These are phyloP conservation scores for Metschnikowia lachancei DNA, from an alignment of 805 yeast species.

Conservation along the genomic window DNA sequence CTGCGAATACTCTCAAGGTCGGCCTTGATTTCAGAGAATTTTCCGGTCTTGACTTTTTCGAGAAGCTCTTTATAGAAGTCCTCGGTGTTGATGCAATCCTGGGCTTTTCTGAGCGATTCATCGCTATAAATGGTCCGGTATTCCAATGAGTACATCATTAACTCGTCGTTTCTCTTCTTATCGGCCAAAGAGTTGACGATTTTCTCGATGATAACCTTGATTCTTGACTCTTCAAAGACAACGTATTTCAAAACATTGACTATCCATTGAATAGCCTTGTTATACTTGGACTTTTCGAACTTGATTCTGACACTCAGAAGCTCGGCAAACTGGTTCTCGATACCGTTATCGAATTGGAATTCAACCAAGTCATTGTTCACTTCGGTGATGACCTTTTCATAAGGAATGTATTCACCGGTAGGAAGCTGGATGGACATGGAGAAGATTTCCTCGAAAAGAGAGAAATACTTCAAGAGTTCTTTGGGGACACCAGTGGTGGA, in stretches of 20 bases:
- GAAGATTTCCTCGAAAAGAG: constrained; percentile 62
- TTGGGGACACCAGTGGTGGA: constrained; percentile 53
- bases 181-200: constrained; percentile 59
- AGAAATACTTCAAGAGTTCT: constrained; percentile 59
- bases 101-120: constrained; percentile 64
- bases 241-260: constrained; percentile 60
- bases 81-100: constrained; percentile 66
- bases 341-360: constrained; percentile 53
- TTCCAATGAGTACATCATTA: constrained; percentile 64
- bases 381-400: constrained; percentile 71
- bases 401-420: constrained; percentile 58
- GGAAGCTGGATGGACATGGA: constrained; percentile 66
- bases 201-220: constrained; percentile 63
- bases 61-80: constrained; percentile 45
- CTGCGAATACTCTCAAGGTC: constrained; percentile 53
- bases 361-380: constrained; percentile 73
- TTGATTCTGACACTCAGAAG: constrained; percentile 58
- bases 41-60: constrained; percentile 52
- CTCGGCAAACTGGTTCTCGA: constrained; percentile 63
- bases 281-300: constrained; percentile 60
- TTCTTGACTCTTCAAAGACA: constrained; percentile 69
- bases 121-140: constrained; percentile 50
- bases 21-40: constrained; percentile 43
- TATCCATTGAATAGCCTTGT: constrained; percentile 74
- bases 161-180: constrained; percentile 57